Evolutionary conservation across 345 rosid species (phyloP).

Genomic region (Bretschneidera sinensis): DNA sequence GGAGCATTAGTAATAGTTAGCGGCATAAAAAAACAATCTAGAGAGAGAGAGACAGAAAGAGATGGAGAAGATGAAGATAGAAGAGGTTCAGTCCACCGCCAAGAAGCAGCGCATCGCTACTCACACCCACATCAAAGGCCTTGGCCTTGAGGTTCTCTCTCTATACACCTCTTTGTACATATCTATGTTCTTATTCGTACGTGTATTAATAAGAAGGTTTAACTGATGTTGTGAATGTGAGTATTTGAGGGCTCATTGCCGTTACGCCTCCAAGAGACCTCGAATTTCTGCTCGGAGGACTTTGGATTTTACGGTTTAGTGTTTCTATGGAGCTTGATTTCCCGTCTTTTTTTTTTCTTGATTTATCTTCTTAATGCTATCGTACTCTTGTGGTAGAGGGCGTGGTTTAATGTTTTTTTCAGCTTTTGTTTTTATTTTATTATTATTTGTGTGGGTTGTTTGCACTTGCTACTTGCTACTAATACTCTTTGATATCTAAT

Average conservation of each 20-base stretch:
- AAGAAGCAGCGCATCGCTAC: conserved; percentile 96
- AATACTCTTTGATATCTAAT: too few species aligned
- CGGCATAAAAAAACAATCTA: not conserved
- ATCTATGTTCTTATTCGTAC: not conserved
- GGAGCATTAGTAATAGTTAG: not conserved
- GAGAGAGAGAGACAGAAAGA: too few species aligned
- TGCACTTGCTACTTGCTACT: too few species aligned
- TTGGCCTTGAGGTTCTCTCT: conserved; percentile 81
- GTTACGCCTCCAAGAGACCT: not conserved
- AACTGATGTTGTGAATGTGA: not conserved
- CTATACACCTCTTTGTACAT: too few species aligned
- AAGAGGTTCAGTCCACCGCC: conserved; percentile 93
- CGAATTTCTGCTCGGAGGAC: not conserved
- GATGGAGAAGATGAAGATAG: conserved; percentile 75
- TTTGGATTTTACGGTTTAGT: conserved; percentile 29
- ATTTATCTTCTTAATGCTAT: too few species aligned
- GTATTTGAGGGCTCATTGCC: not conserved
- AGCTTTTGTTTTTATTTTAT: not conserved
- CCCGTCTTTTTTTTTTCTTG: not conserved
- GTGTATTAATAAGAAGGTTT: too few species aligned
- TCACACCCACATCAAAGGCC: conserved; percentile 98
- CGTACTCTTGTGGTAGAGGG: too few species aligned
- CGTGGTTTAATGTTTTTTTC: not conserved
- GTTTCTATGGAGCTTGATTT: not conserved
- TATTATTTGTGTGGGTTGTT: not conserved